These are phyloP conservation scores for Nigrospora oryzae DNA, from an alignment of 2,329 filamentous ascomycete species.

Conservation along the genomic window DNA sequence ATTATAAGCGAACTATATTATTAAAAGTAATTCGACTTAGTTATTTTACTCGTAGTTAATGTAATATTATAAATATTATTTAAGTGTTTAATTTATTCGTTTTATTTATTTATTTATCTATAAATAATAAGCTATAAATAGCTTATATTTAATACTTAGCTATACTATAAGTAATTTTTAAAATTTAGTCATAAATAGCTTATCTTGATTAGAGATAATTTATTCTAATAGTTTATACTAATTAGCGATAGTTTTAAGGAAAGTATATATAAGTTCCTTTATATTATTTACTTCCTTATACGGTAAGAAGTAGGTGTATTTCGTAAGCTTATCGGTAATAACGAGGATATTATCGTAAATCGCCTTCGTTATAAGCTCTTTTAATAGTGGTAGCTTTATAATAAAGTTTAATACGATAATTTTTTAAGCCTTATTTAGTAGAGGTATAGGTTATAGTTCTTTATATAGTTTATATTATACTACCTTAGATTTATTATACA, in stretches of 20 bases:
- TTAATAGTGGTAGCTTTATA: background rate
- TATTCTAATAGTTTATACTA: background rate
- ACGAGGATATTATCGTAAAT: background rate
- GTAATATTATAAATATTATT: slow-evolving; percentile 5
- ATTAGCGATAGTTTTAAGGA: background rate
- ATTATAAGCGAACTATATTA: slow-evolving; percentile 6
- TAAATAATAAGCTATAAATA: slow-evolving; percentile 2
- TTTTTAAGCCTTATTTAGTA: background rate
- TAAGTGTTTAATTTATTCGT: slow-evolving; percentile 2
- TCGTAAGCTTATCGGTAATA: background rate
- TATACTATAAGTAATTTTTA: slow-evolving; percentile 2
- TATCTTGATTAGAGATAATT: slow-evolving; percentile 1
- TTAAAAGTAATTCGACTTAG: slow-evolving; percentile 4
- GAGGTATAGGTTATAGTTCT: background rate
- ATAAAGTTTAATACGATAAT: background rate
- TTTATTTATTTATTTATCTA: slow-evolving; percentile 4
- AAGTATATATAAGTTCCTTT: background rate
- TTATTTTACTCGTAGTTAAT: slow-evolving; percentile 5
- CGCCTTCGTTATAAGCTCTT: background rate
- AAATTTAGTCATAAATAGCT: slow-evolving; percentile 1
- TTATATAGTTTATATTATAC: background rate
- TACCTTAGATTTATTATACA: background rate
- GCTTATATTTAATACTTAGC: background rate
- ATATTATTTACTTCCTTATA: background rate
- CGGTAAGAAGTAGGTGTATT: background rate